These are phyloP conservation scores for Penicillium taxi DNA, from an alignment of 495 filamentous ascomycete species.

Conservation along the genomic window DNA sequence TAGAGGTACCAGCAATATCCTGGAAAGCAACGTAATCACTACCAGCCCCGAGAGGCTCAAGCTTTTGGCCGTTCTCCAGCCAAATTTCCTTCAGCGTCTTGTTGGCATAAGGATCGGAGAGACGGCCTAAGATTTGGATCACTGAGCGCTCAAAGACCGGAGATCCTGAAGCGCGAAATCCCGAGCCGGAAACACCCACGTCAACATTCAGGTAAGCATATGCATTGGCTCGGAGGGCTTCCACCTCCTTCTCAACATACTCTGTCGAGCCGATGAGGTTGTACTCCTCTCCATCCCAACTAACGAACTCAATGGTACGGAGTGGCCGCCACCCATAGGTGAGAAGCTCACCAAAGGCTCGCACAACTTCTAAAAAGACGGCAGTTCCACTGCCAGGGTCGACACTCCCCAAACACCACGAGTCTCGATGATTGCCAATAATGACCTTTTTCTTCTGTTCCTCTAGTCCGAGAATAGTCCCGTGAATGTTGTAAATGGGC, in stretches of 20 bases:
- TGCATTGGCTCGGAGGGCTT: conserved; percentile 49
- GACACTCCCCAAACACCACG: conserved; percentile 82
- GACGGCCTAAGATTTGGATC: conserved; percentile 61
- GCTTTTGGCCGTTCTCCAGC: conserved; percentile 51
- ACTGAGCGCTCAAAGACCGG: conserved; percentile 70
- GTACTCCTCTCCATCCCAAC: conserved; percentile 91
- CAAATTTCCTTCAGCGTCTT: conserved; percentile 67
- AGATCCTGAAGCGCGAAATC: conserved; percentile 68
- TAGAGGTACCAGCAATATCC: conserved; percentile 84
- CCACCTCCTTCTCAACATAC: conserved; percentile 67
- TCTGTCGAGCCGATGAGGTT: conserved; percentile 94
- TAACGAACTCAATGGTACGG: conserved; percentile 87
- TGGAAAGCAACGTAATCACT: conserved; percentile 91
- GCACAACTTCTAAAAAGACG: conserved; percentile 77
- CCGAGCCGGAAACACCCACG: conserved; percentile 64
- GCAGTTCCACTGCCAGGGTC: conserved; percentile 87
- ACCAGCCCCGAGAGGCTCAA: conserved; percentile 65
- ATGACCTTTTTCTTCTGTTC: conserved; percentile 78
- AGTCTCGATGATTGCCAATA: conserved; percentile 88
- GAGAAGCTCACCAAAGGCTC: conserved; percentile 69
- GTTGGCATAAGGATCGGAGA: conserved; percentile 64
- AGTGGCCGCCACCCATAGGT: conserved; percentile 79
- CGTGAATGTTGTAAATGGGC: conserved; percentile 85
- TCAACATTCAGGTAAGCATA: conserved; percentile 92
- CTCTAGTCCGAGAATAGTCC: conserved; percentile 72